A percentile compares a stretch with the other conserved stretches of the same genome.
These are phyloP conservation scores for Trichoderma lentiforme DNA, from an alignment of 2,329 filamentous ascomycete species.

Conservation along the genomic window DNA sequence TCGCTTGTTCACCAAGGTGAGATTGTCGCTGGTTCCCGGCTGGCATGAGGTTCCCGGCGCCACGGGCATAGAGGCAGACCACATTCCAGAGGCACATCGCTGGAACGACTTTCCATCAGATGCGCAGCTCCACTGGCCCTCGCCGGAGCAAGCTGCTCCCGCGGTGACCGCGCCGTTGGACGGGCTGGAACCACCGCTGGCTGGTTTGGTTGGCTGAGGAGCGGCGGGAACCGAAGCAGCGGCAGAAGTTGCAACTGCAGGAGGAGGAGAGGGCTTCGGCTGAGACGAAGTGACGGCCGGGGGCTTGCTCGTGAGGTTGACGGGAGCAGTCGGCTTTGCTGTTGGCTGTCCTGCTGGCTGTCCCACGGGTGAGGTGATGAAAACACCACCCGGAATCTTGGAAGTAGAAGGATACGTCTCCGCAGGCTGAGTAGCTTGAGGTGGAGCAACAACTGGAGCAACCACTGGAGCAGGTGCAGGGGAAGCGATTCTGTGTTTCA, in stretches of 20 bases:
- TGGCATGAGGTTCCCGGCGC: slow-evolving; percentile 53
- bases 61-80: slow-evolving; percentile 49
- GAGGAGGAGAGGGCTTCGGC: background rate
- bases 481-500: background rate
- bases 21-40: slow-evolving; percentile 26
- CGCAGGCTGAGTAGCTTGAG: background rate
- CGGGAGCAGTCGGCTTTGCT: background rate
- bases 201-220: slow-evolving; percentile 5
- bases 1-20: slow-evolving; percentile 23
- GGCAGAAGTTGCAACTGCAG: background rate
- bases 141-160: slow-evolving; percentile 46
- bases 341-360: background rate
- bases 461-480: background rate
- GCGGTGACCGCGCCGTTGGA: slow-evolving; percentile 21
- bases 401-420: background rate
- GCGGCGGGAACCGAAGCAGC: background rate
- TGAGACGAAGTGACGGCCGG: slow-evolving; percentile 21
- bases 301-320: slow-evolving; percentile 25
- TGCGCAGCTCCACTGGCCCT: slow-evolving; percentile 60
- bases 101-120: slow-evolving; percentile 52
- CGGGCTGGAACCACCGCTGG: background rate
- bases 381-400: slow-evolving; percentile 15
- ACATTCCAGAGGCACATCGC: slow-evolving; percentile 58
- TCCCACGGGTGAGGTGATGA: slow-evolving; percentile 10
- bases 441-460: too few species aligned